These are phyloP conservation scores for Rhodotorula sp. DNA, from an alignment of 1,284 basidiomycete species.

Conservation along the genomic window DNA sequence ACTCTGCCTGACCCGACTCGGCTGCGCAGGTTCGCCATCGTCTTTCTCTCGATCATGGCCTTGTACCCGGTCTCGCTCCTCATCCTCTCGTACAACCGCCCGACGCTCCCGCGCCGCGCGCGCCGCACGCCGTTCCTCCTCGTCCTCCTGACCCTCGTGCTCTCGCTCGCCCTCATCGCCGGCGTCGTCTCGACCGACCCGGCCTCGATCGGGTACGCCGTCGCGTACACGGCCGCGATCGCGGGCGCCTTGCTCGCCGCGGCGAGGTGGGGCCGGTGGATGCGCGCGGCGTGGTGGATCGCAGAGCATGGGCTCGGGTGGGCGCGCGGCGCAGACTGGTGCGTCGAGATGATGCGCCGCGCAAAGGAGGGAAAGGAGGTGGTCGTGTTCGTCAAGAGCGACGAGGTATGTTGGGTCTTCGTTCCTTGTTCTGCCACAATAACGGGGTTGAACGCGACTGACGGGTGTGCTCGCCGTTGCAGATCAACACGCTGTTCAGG, in stretches of 20 bases:
- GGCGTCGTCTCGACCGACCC: slow-evolving; percentile 62
- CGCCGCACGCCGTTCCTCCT: slow-evolving; percentile 53
- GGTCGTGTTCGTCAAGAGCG: slow-evolving; percentile 62
- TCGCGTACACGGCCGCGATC: slow-evolving; percentile 45
- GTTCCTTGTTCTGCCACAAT: neutral
- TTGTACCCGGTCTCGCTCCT: slow-evolving; percentile 65
- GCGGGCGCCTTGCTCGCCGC: slow-evolving; percentile 52
- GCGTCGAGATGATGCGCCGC: slow-evolving; percentile 57
- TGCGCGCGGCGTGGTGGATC: slow-evolving; percentile 58
- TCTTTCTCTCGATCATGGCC: slow-evolving; percentile 65
- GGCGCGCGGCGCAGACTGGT: slow-evolving; percentile 59
- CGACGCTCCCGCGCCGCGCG: slow-evolving; percentile 56
- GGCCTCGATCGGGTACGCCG: slow-evolving; percentile 65
- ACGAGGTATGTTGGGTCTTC: slow-evolving; percentile 57
- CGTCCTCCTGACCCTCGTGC: slow-evolving; percentile 55
- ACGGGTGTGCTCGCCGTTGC: neutral
- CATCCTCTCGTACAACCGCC: slow-evolving; percentile 65
- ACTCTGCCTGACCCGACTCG: too few relatives aligned
- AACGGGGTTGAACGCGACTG: too few relatives aligned
- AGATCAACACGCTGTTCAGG: slow-evolving; percentile 65
- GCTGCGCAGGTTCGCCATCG: slow-evolving; percentile 48
- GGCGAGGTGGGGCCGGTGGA: slow-evolving; percentile 60
- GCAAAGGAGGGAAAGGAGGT: slow-evolving; percentile 59
- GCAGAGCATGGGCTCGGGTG: slow-evolving; percentile 57
- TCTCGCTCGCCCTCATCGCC: slow-evolving; percentile 58